Conservation (phyloP, 345 rosid species). For the Microthlaspi erraticum region DNA sequence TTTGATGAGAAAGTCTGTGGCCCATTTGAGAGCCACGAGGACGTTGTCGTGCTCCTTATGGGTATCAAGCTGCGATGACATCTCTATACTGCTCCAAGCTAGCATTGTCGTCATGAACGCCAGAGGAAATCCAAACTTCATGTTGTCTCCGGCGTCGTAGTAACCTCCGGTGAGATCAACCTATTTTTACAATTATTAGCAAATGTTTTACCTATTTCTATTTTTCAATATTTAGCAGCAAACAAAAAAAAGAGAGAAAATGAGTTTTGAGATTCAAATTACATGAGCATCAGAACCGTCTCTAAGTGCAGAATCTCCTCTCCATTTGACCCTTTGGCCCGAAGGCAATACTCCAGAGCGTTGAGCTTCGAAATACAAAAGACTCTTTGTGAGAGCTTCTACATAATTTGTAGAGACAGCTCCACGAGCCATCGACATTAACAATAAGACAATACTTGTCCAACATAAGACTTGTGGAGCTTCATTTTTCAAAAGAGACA, state of each 20-base stretch:
- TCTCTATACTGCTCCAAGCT: conserved; percentile 73
- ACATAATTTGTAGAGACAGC: conserved; percentile 47
- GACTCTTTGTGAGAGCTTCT: conserved; percentile 62
- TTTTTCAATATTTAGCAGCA: neutral
- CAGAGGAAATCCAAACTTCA: conserved; percentile 79
- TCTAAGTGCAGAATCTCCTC: conserved; percentile 64
- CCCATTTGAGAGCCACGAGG: conserved; percentile 64
- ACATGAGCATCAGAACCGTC: conserved; percentile 60
- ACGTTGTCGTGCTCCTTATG: conserved; percentile 51
- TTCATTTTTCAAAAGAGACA: too few species aligned
- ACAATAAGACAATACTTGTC: neutral
- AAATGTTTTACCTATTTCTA: neutral
- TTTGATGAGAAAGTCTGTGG: conserved; percentile 70
- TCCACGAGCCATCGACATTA: conserved; percentile 13
- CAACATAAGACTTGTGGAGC: too few species aligned
- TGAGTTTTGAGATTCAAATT: neutral
- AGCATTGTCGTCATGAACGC: conserved; percentile 75
- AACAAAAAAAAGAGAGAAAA: neutral
- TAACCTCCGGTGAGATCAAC: conserved; percentile 72
- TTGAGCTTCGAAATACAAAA: conserved; percentile 79
- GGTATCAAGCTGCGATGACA: conserved; percentile 44
- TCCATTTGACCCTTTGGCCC: conserved; percentile 66
- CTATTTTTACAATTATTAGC: conserved; percentile 32
- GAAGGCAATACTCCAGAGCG: conserved; percentile 72
- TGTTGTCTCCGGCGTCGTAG: conserved; percentile 76